phyloP scores from a whole-genome alignment of 345 rosid species.

The Gossypium sturtianum region DNA sequence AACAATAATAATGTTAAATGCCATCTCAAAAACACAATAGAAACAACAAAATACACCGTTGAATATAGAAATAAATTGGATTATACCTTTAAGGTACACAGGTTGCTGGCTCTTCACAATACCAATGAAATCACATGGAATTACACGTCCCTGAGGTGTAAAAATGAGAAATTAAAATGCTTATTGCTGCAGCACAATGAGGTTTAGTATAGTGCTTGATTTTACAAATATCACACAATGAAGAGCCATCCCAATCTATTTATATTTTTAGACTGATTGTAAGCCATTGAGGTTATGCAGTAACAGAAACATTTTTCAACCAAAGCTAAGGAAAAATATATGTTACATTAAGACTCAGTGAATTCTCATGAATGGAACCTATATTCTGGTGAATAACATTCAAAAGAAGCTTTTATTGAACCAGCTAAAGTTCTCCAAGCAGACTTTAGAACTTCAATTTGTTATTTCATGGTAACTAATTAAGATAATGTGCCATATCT shows the following conservation, averaged over 20 bases:
- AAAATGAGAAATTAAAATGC: conserved; percentile 13
- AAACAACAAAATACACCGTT: conserved; percentile 8
- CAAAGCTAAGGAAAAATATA: not conserved
- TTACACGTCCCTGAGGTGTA: conserved; percentile 69
- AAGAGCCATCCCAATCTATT: no score
- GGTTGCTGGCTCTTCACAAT: conserved; percentile 91
- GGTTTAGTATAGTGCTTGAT: no score
- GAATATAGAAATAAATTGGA: not conserved
- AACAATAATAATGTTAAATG: conserved; percentile 1
- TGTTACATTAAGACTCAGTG: not conserved
- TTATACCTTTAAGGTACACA: conserved; percentile 71
- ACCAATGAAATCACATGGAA: conserved; percentile 94
- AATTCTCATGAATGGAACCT: not conserved
- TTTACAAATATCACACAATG: no score
- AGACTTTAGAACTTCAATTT: not conserved
- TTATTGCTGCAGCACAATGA: not conserved
- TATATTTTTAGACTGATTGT: no score
- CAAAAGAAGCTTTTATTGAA: conserved; percentile 1
- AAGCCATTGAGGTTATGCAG: not conserved
- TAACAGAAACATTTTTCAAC: not conserved
- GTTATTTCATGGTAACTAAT: not conserved
- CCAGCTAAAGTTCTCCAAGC: not conserved
- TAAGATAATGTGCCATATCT: not conserved
- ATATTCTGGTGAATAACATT: not conserved
- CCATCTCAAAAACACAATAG: not conserved